phyloP scores from a whole-genome alignment of 805 yeast genomes.

The Saturnispora ahearnii region DNA sequence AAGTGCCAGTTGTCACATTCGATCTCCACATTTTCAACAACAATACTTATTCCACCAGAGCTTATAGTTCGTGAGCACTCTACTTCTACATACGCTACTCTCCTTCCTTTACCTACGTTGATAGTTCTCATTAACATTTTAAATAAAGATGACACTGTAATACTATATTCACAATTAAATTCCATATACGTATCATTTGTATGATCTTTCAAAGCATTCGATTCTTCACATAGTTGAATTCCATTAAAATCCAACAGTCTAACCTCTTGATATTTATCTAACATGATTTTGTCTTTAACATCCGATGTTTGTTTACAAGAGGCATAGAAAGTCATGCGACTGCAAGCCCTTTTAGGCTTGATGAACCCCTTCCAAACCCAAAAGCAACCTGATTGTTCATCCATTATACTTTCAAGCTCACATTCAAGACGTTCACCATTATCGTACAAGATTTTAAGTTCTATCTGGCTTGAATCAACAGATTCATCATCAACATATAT shows the following conservation, averaged over 20 bases:
- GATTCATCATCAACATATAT: not conserved
- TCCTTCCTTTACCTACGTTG: not conserved
- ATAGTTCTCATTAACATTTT: slow-evolving; percentile 5
- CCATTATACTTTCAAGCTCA: not conserved
- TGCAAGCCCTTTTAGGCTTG: not conserved
- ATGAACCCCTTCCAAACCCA: not conserved
- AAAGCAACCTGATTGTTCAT: slow-evolving; percentile 1
- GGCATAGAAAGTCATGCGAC: not conserved
- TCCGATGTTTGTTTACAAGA: not conserved
- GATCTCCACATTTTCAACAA: slow-evolving; percentile 11
- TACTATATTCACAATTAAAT: slow-evolving; percentile 2
- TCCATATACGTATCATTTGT: not conserved
- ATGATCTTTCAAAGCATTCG: not conserved
- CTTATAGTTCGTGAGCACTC: not conserved
- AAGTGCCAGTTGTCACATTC: slow-evolving; percentile 21
- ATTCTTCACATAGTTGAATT: not conserved
- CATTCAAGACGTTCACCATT: not conserved
- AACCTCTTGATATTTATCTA: not conserved
- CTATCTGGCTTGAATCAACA: not conserved
- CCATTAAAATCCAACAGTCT: not conserved
- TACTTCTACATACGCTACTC: slow-evolving; percentile 3
- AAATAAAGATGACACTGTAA: slow-evolving; percentile 1
- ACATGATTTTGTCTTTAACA: not conserved
- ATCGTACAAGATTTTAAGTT: slow-evolving; percentile 1
- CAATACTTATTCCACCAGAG: not conserved